Evolutionary conservation across 495 filamentous ascomycete genomes (phyloP), one percentile per base, ranked within the genome.

Genomic region (Glarea lozoyensis): DNA sequence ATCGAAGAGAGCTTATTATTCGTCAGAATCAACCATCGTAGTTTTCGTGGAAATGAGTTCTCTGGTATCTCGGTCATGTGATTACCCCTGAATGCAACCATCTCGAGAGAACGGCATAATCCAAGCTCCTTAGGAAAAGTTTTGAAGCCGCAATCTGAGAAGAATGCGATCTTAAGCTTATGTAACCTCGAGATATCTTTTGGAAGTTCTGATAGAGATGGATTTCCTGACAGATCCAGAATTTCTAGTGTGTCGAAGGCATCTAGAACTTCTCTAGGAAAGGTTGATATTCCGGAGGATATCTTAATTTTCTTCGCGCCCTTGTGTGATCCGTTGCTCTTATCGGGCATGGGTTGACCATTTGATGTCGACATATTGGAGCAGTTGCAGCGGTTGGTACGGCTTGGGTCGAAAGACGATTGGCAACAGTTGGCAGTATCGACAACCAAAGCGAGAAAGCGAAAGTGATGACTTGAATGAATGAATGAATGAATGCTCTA

Each of bases 21-120:
- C 10, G 64, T 67, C 6, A 72, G 52, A 38, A 68, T 66, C n/a
- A 70, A 53, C 57, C 62, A 67, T 34, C 63, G 54, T 7, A 69
- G 55, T 9, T 40, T 59, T 18, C 52, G 56, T 13, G 67, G 69
- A 12, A 70, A 36, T 4, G 63, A 39, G 36, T 61, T 55, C 30
- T 68, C 62, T 18, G 67, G 65, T 32, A 69, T 56, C 2, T 49
- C 44, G 17, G 43, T 46, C 62, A 72, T 69, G 45, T 42, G 43
- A 48, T 72, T 72, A 37, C 45, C 46, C n/a, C 62, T 61, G 53
- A 70, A 67, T 5, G 61, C 66, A 20, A 68, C 57, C 57, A 65
- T 70, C 46, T 66, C 62, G 17, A 70, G 60, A 33, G 54, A 48
- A 7, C 57, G 61, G 44, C 65, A 68, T 56, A 55, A 34, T 40